These are phyloP conservation scores for Anisodus acutangulus DNA, from an alignment of 257 asterid species.

Conservation along the genomic window DNA sequence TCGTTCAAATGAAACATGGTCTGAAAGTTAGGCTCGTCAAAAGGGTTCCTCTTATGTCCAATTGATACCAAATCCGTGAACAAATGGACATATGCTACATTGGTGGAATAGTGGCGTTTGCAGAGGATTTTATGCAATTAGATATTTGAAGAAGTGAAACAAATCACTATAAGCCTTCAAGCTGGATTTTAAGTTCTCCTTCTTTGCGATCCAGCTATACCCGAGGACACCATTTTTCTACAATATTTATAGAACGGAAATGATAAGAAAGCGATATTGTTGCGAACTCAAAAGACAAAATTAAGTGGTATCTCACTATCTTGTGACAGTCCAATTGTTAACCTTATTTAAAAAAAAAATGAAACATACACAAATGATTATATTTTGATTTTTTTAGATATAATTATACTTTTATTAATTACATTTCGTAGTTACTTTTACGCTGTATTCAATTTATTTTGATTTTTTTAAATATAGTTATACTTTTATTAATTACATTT, in stretches of 20 bases:
- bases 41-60: background rate
- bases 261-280: background rate
- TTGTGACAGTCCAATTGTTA: background rate
- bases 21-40: conserved; percentile 17
- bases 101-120: background rate
- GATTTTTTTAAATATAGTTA: too few species aligned
- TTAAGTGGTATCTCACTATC: background rate
- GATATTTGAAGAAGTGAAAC: background rate
- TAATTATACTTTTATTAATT: too few species aligned
- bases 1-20: conserved; percentile 25
- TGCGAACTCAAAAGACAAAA: background rate
- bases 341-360: too few species aligned
- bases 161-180: background rate
- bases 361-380: too few species aligned
- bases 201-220: too few species aligned
- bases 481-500: too few species aligned
- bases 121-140: background rate
- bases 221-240: too few species aligned
- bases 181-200: too few species aligned
- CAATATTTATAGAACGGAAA: background rate
- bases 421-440: too few species aligned
- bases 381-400: too few species aligned
- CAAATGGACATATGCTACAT: background rate
- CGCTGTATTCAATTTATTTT: too few species aligned
- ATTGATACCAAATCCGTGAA: background rate